Base-by-base conservation (phyloP, 352 stramenopile genomes). In the Phytopythium kandeliae region DNA sequence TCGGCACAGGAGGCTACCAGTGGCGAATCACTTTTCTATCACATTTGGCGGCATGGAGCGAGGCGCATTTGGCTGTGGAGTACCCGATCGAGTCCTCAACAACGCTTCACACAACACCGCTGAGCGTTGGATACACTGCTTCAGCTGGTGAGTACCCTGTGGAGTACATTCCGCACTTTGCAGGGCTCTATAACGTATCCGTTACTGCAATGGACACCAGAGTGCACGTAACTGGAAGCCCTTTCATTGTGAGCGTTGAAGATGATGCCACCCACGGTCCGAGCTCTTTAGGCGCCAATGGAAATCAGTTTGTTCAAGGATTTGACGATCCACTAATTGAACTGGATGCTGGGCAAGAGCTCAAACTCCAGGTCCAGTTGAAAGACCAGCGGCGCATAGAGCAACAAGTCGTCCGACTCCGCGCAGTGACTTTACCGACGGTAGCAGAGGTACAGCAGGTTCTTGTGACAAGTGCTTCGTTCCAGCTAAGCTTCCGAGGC, bases 21-120 rank as follows among this genome's bases (percentile, higher is more conserved):
- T 98, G 89, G 88, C 64, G 57, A 26, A 78, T 98, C 44, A 98
- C 92, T 21, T 98, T 98, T 58, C 48, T 96, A 0, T 95, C 85
- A 26, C 73, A 96, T 59, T 72, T 98, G 34, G 61, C 82, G 8
- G 55, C 77, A 37, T 88, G 84, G 84, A 80, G 71, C 21, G 65
- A 65, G 4, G 67, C 81, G 0, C 80, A 91, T 49, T 51, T 94
- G 7, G 78, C 79, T 7, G 72, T 94, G 11, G 74, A 89, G 54
- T 92, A 92, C 49, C 71, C 84, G 1, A 64, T 43, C 30, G 67
- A 48, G 7, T 65, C 63, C 7, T 42, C 64, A 0, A 53, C 52
- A 0, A 88, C 69, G 44, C 35, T 90, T 49, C 86, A 65, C 26
- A 53, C 50, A 8, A 74, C 54, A 2, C 74, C 79, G 0, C 49